Percentiles rank a stretch among this genome's conserved stretches.
Conservation (phyloP, 2,329 filamentous ascomycete species). For the Trichophyton simii region DNA sequence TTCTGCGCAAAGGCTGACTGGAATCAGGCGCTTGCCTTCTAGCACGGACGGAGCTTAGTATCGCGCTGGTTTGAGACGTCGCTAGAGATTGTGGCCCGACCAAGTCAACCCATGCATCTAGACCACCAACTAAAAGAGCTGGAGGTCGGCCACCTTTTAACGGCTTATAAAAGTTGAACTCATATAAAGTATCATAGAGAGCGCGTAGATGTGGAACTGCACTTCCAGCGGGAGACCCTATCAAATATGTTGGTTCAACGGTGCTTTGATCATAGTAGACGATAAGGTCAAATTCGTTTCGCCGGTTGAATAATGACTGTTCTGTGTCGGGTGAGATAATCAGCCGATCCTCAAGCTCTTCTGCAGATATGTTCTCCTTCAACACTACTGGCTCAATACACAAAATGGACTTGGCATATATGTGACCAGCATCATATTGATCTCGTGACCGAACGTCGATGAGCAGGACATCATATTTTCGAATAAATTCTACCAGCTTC, state of each 20-base stretch:
- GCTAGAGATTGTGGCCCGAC: conserved; percentile 56
- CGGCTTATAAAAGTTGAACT: conserved; percentile 70
- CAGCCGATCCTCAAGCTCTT: conserved; percentile 44
- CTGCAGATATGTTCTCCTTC: conserved; percentile 53
- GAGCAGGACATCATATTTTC: conserved; percentile 54
- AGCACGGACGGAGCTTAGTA: conserved; percentile 34
- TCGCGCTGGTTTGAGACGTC: conserved; percentile 43
- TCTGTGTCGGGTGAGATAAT: conserved; percentile 46
- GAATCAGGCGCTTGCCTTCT: conserved; percentile 23
- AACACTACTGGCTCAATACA: conserved; percentile 78
- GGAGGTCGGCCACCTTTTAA: conserved; percentile 53
- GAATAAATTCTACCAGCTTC: conserved; percentile 59
- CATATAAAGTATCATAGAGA: conserved; percentile 65
- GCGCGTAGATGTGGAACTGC: conserved; percentile 50
- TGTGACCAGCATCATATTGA: conserved; percentile 78
- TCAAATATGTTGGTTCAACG: conserved; percentile 45
- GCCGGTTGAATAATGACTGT: conserved; percentile 57
- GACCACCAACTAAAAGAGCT: conserved; percentile 65
- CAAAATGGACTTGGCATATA: conserved; percentile 69
- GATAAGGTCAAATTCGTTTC: conserved; percentile 68
- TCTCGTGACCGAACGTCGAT: conserved; percentile 75
- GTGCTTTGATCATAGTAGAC: conserved; percentile 76
- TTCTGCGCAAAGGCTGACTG: conserved; percentile 40
- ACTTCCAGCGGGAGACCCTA: conserved; percentile 34
- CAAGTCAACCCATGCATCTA: conserved; percentile 78